These are phyloP conservation scores for Fusarium robinianum DNA, from an alignment of 2,329 filamentous ascomycete species.

Conservation along the genomic window DNA sequence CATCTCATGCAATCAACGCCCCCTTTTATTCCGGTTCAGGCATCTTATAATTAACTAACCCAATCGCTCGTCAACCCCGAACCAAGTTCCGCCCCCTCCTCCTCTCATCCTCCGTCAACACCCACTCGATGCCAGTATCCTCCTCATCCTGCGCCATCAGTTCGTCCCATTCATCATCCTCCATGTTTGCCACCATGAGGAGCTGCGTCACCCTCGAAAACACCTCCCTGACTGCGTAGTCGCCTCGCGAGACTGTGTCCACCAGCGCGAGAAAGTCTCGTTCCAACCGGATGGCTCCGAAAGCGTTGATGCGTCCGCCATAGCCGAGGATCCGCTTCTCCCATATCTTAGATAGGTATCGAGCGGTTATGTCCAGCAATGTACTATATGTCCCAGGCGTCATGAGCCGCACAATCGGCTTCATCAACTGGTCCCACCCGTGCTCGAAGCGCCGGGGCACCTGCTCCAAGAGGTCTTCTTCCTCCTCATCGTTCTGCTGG, in stretches of 20 bases:
- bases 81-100: constrained; percentile 72
- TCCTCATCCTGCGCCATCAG: constrained; percentile 57
- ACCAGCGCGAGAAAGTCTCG: constrained; percentile 81
- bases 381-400: constrained; percentile 75
- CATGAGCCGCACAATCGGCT: constrained; percentile 82
- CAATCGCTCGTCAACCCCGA: constrained; percentile 31
- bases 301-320: constrained; percentile 76
- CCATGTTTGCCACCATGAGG: constrained; percentile 88
- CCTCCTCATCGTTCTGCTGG: constrained; percentile 57
- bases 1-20: constrained; percentile 21
- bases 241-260: constrained; percentile 66
- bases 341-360: constrained; percentile 75
- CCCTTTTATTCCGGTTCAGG: constrained; percentile 8
- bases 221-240: constrained; percentile 76
- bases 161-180: constrained; percentile 94
- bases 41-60: constrained; percentile 14
- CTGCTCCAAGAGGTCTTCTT: constrained; percentile 62
- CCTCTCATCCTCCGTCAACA: constrained; percentile 74
- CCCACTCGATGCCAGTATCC: constrained; percentile 69
- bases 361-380: constrained; percentile 74
- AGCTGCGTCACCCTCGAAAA: constrained; percentile 81
- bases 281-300: constrained; percentile 82
- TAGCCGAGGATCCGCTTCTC: constrained; percentile 88
- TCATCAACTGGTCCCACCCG: constrained; percentile 84
- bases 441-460: constrained; percentile 81